Conservation (phyloP, 306 rosid genomes). For the Psophocarpus tetragonolobus region DNA sequence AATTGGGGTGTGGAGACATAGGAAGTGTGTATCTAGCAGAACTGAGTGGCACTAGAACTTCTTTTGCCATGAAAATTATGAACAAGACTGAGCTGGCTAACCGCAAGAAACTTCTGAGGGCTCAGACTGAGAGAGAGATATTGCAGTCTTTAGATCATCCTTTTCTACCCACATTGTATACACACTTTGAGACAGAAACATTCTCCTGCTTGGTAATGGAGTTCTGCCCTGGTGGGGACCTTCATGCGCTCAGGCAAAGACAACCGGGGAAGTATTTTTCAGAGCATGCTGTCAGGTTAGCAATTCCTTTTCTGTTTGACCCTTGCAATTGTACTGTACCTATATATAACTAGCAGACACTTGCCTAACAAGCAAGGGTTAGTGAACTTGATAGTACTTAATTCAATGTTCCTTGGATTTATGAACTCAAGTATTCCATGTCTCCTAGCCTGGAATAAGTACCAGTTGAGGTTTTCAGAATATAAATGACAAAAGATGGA, state of each 20-base stretch:
- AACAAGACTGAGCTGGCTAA: conserved; percentile 69
- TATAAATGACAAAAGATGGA: background rate
- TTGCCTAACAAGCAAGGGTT: background rate
- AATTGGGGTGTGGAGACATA: conserved; percentile 91
- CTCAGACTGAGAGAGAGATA: conserved; percentile 95
- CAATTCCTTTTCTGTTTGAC: conserved; percentile 26
- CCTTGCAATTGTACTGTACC: conserved; percentile 8
- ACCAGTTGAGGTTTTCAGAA: background rate
- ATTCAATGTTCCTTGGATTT: conserved; percentile 2
- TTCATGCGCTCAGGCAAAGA: conserved; percentile 86
- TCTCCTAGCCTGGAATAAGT: background rate
- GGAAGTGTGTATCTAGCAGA: conserved; percentile 94
- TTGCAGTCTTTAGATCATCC: conserved; percentile 96
- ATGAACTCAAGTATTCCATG: background rate
- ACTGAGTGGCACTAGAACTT: conserved; percentile 74
- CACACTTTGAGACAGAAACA: conserved; percentile 82
- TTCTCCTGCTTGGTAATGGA: conserved; percentile 95
- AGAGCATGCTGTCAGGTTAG: conserved; percentile 95
- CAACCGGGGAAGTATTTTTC: conserved; percentile 85
- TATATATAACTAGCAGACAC: background rate
- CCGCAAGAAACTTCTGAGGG: conserved; percentile 90
- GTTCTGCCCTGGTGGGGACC: conserved; percentile 94
- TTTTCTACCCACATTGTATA: conserved; percentile 83
- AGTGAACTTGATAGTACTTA: conserved; percentile 3
- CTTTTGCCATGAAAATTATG: conserved; percentile 96